These are phyloP conservation scores for Mycena epipterygia DNA, from an alignment of 768 basidiomycete species.

Conservation along the genomic window DNA sequence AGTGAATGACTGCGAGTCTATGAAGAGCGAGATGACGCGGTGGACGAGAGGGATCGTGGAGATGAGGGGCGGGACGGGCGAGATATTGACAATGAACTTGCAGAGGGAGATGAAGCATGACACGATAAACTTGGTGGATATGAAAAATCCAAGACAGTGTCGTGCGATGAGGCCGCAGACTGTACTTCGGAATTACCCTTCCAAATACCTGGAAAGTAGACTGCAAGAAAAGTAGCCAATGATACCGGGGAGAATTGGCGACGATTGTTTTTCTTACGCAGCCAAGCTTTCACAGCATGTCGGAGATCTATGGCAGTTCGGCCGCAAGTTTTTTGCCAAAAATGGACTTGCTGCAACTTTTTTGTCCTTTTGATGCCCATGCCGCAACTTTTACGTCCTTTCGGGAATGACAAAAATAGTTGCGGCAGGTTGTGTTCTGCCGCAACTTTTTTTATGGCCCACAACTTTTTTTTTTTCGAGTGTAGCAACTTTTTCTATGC, in stretches of 20 bases:
- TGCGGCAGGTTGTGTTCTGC: too few species aligned
- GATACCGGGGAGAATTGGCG: background rate
- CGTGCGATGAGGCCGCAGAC: background rate
- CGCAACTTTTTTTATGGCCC: too few species aligned
- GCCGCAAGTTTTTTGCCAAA: too few species aligned
- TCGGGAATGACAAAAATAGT: too few species aligned
- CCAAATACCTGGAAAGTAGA: background rate
- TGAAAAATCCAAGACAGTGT: background rate
- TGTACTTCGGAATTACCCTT: background rate
- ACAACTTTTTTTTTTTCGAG: too few species aligned
- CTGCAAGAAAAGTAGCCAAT: conserved; percentile 1
- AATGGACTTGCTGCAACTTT: too few species aligned
- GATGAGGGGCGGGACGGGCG: background rate
- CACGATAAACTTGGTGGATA: background rate
- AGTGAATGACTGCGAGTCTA: background rate
- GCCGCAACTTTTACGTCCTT: too few species aligned
- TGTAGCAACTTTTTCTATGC: too few species aligned
- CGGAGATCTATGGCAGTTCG: too few species aligned
- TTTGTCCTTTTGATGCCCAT: too few species aligned
- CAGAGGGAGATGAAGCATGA: background rate
- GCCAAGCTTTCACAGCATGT: background rate
- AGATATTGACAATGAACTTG: background rate
- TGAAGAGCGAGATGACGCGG: too few species aligned
- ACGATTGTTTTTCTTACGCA: background rate
- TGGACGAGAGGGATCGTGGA: background rate